Percentiles rank a stretch among this genome's conserved stretches.
Conservation (phyloP, 345 rosid genomes). For the Nasturtium officinale region DNA sequence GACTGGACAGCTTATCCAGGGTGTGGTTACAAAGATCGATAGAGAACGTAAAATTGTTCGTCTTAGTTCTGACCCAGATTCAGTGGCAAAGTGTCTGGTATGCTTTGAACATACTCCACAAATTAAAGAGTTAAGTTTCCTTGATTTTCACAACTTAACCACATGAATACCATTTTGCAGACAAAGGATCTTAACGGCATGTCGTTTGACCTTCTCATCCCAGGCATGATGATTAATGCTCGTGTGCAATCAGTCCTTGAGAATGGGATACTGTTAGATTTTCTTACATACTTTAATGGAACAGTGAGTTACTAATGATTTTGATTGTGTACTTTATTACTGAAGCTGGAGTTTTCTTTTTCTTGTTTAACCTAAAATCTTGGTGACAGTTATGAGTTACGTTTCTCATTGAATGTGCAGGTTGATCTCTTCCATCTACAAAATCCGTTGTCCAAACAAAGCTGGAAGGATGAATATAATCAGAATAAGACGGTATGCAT, state of each 20-base stretch:
- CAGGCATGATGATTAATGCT: constrained; percentile 95
- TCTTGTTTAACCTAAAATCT: constrained; percentile 20
- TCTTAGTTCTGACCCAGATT: constrained; percentile 68
- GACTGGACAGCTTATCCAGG: constrained; percentile 76
- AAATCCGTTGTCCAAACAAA: constrained; percentile 57
- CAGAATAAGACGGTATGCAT: constrained; percentile 73
- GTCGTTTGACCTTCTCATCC: constrained; percentile 89
- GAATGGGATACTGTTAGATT: constrained; percentile 85
- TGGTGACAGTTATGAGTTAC: constrained; percentile 17
- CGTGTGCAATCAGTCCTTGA: constrained; percentile 84
- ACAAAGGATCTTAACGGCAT: constrained; percentile 86
- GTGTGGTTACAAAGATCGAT: constrained; percentile 73
- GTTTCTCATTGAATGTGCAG: constrained; percentile 49
- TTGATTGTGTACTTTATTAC: constrained; percentile 15
- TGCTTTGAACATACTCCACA: constrained; percentile 33
- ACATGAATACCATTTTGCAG: constrained; percentile 49
- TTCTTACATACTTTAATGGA: constrained; percentile 91
- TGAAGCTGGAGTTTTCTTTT: constrained; percentile 7
- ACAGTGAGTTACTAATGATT: constrained; percentile 64
- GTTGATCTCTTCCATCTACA: constrained; percentile 86
- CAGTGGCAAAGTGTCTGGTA: constrained; percentile 79
- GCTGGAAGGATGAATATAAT: constrained; percentile 80
- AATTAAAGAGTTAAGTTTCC: not conserved
- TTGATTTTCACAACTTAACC: constrained; percentile 11
- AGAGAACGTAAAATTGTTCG: constrained; percentile 70